phyloP scores from a whole-genome alignment of 2,329 filamentous ascomycete genomes.

The Beauveria scarabaeidicola region DNA sequence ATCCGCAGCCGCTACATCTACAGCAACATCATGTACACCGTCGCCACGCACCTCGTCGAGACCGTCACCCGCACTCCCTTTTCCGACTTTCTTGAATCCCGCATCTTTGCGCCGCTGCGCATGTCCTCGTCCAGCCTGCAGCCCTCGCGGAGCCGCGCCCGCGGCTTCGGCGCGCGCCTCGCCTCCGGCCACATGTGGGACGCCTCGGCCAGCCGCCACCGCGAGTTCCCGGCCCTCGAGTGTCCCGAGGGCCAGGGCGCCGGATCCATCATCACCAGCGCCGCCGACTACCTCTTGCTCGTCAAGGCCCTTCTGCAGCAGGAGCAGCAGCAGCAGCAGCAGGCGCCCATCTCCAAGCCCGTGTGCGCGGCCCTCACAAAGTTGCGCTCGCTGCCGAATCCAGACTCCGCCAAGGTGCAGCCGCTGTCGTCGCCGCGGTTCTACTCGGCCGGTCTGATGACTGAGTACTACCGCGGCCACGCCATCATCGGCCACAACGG shows the following conservation, averaged over 20 bases:
- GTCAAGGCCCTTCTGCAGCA: not conserved
- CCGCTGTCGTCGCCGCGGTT: slow-evolving; percentile 4
- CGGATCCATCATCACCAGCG: slow-evolving; percentile 7
- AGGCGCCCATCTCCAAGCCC: not conserved
- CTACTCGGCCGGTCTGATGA: slow-evolving; percentile 3
- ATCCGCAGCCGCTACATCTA: slow-evolving; percentile 6
- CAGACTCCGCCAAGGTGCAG: not conserved
- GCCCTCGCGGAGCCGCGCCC: not conserved
- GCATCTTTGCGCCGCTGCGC: slow-evolving; percentile 1
- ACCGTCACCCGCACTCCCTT: not conserved
- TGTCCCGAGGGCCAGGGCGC: slow-evolving; percentile 4
- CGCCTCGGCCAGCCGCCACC: not conserved
- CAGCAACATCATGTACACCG: slow-evolving; percentile 11
- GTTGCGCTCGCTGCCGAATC: not conserved
- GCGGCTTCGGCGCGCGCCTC: not conserved
- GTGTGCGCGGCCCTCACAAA: not conserved
- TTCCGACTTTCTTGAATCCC: not conserved
- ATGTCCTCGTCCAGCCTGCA: slow-evolving; percentile 6
- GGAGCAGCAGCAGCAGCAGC: not conserved
- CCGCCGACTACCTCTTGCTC: slow-evolving; percentile 3
- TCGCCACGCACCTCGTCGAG: slow-evolving; percentile 7
- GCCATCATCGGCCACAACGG: slow-evolving; percentile 7
- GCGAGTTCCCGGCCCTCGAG: not conserved
- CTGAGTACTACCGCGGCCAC: slow-evolving; percentile 9
- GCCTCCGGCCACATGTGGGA: slow-evolving; percentile 7